Percentiles rank a stretch among this genome's conserved stretches.
phyloP scores from a whole-genome alignment of 2,329 filamentous ascomycete species.

The Colletotrichum sp. region DNA sequence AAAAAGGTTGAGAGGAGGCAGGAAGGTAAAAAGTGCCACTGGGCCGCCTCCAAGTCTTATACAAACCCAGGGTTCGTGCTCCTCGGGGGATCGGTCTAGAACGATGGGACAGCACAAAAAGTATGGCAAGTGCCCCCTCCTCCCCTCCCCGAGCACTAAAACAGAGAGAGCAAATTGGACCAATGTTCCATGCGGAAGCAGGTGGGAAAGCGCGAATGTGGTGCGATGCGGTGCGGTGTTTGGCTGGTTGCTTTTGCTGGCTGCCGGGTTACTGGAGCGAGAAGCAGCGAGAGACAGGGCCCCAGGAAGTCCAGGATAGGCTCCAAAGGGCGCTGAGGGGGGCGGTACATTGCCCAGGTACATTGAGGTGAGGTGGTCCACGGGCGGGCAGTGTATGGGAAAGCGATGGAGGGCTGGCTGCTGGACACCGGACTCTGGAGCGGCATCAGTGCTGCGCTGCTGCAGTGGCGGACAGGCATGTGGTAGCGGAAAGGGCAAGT shows the following conservation, averaged over 20 bases:
- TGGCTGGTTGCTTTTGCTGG: background rate
- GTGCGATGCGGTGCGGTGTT: background rate
- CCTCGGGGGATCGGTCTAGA: background rate
- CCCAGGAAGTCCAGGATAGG: background rate
- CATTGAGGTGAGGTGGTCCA: background rate
- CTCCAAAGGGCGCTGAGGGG: background rate
- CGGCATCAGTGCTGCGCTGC: background rate
- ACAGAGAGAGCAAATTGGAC: background rate
- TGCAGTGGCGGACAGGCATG: background rate
- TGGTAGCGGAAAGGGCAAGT: constrained; percentile 18
- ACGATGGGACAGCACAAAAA: background rate
- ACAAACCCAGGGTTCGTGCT: constrained; percentile 15
- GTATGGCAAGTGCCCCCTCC: background rate
- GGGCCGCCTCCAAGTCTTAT: constrained; percentile 17
- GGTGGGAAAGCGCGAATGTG: background rate
- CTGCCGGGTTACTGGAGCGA: background rate
- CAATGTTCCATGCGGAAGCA: background rate
- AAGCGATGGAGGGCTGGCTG: background rate
- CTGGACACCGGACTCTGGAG: background rate
- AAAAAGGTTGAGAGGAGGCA: background rate
- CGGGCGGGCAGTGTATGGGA: background rate
- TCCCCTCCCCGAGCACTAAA: background rate
- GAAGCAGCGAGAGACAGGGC: background rate
- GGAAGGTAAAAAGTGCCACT: background rate
- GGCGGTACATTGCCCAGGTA: background rate